Evolutionary conservation across 768 basidiomycete species (phyloP), one percentile per base, ranked within the genome.

Genomic region (Coprinopsis cinerea): DNA sequence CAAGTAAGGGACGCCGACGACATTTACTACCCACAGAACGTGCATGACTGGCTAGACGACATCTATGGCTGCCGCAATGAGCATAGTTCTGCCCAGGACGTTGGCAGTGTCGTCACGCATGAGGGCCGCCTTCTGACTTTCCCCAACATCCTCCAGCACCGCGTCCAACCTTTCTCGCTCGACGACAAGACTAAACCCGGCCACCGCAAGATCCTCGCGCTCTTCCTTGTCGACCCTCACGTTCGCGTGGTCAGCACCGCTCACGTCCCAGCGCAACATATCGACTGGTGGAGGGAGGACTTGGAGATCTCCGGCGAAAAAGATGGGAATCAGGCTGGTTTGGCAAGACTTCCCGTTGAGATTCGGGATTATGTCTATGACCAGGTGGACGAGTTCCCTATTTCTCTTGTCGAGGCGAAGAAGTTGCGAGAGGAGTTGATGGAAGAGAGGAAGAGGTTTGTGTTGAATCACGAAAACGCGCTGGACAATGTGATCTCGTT

Each of bases 101-200:
- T 66, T 14, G 69, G 69, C 4, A 37, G 53, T 2, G 56, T 72
- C 13, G 46, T 56, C 13, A 66, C 69, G 4, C 44, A 41, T 2
- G 57, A 63, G 41, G 65, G 63, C 14, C 59, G 69, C 3, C 53
- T 62, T 26, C 49, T 71, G 39, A 61, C 62, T 6, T 71, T 67
- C 51, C 68, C 69, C 18, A 72, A 71, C 54, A 52, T 67, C 23
- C 62, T 65, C 15, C 70, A 72, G 49, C 69, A 72, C 54, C 59
- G 56, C 23, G 64, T 72, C 1, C 53, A 57, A 24, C 61, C 69
- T 4, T 73, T 70, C 55, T 48, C 53, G 22, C 65, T 74, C 18
- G 51, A 44, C 2, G 68, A 74, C 54, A 55, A 53, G 0, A 61
- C 63, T 13, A 65, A 64, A 44, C 67, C 66, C 2, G 74, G 71